These are phyloP conservation scores for Diaporthe caulivora DNA, from an alignment of 2,329 filamentous ascomycete species.

Conservation along the genomic window DNA sequence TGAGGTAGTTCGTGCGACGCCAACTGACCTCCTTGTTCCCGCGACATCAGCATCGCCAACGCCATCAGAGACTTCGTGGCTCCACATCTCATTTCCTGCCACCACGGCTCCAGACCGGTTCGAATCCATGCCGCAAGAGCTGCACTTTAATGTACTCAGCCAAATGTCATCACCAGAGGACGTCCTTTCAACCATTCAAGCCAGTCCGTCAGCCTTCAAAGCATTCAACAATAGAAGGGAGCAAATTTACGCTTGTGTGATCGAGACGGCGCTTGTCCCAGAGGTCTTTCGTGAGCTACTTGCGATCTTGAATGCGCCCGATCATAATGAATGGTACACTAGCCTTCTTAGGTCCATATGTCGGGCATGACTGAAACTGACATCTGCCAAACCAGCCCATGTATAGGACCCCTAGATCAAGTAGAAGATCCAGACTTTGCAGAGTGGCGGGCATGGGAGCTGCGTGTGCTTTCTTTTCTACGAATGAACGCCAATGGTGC, in stretches of 20 bases:
- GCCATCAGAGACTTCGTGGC: too few species aligned
- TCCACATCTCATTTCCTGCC: too few species aligned
- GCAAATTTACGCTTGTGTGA: not conserved
- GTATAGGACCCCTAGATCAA: not conserved
- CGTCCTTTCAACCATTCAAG: not conserved
- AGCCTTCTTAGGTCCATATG: not conserved
- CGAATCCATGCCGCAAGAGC: not conserved
- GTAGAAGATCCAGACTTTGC: not conserved
- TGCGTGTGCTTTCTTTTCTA: not conserved
- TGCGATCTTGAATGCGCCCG: not conserved
- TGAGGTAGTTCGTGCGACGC: too few species aligned
- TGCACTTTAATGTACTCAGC: not conserved
- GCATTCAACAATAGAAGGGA: not conserved
- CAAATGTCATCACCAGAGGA: not conserved
- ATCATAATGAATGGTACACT: not conserved
- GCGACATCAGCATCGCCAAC: too few species aligned
- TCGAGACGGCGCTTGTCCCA: not conserved
- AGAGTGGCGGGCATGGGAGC: not conserved
- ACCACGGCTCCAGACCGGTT: too few species aligned
- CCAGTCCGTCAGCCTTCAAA: not conserved
- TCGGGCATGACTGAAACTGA: not conserved
- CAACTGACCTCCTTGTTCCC: too few species aligned
- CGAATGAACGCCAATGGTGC: not conserved
- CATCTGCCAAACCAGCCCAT: not conserved
- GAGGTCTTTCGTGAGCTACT: constrained; percentile 15